Evolutionary conservation across 163 green algal species (phyloP), one percentile per base, ranked within the genome.

Genomic region (Chlorella variabilis): DNA sequence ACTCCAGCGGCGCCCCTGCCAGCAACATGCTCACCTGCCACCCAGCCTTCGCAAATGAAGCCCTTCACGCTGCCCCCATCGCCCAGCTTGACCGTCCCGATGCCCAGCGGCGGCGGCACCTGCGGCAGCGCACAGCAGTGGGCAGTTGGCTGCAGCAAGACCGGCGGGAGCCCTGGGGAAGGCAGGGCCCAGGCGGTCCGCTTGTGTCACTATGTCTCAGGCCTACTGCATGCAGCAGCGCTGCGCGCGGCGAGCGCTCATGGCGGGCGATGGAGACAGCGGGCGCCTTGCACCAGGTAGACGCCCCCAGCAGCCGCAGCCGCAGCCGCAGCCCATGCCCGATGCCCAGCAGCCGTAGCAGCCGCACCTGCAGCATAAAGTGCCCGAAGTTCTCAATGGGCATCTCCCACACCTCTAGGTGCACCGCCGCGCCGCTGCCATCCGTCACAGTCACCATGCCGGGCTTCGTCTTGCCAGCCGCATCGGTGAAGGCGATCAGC

Each of bases 1-100:
- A 33, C 65, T 51, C 31, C 6, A 34, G 5, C 31, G 18, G 65
- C 61, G 11, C 42, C 11, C 29, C 33, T 23, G 61, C 9, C 27
- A 77, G 34, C 17, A 31, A 69, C 31, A 21, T 62, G 63, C 49
- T 31, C 84, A 39, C 78, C 62, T 18, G 90, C 86, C 8, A 90
- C 85, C 71, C 93, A 95, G 0, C 77, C 75, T 66, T 96, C 92
- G 13, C 92, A 92, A 5, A 96, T 84, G 67, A 96, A 96, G 21
- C 92, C 92, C 51, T 95, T 94, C 4, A 95, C 91, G 11, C 66
- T 82, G 67, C 42, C 86, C 20, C 85, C 89, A 63, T 94, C 90
- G 11, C 95, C 91, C 4, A 96, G 83, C 39, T 90, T 71, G 25
- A 96, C 88, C 18, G 91, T 92, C 17, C 92, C 92, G 58, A 96